These are phyloP conservation scores for Mycena filopes DNA, from an alignment of 768 basidiomycete genomes.

Conservation along the genomic window DNA sequence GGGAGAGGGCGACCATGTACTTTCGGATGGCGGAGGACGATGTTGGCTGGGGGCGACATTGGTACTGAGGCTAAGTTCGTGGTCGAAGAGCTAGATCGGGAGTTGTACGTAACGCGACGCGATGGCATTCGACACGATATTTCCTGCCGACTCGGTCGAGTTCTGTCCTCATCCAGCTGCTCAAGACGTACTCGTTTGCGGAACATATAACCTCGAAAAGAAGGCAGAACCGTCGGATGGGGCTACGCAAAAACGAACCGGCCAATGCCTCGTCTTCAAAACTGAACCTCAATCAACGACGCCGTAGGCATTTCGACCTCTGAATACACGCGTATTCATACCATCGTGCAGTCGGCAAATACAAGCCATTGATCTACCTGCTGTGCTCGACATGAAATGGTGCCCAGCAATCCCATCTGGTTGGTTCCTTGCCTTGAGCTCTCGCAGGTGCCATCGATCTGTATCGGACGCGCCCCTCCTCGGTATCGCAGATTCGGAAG, in stretches of 20 bases:
- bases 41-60: too few relatives aligned
- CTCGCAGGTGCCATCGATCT: slow-evolving; percentile 68
- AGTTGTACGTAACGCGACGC: too few relatives aligned
- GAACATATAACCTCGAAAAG: slow-evolving; percentile 87
- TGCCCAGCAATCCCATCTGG: slow-evolving; percentile 42
- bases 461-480: slow-evolving; percentile 57
- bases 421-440: background rate
- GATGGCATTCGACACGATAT: slow-evolving; percentile 65
- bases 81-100: too few relatives aligned
- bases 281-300: slow-evolving; percentile 39
- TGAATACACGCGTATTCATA: slow-evolving; percentile 11
- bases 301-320: slow-evolving; percentile 28
- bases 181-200: slow-evolving; percentile 80
- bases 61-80: too few relatives aligned
- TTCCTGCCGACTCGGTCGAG: slow-evolving; percentile 91
- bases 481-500: slow-evolving; percentile 88
- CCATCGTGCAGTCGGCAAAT: slow-evolving; percentile 58
- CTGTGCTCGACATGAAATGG: slow-evolving; percentile 97
- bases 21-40: slow-evolving; percentile 75
- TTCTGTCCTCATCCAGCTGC: slow-evolving; percentile 81
- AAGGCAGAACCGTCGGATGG: slow-evolving; percentile 24
- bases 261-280: slow-evolving; percentile 79
- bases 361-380: slow-evolving; percentile 79
- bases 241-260: slow-evolving; percentile 59
- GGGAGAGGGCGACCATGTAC: slow-evolving; percentile 45